These are phyloP conservation scores for Nannochloropsis salina DNA, from an alignment of 108 stramenopile species.

Conservation along the genomic window DNA sequence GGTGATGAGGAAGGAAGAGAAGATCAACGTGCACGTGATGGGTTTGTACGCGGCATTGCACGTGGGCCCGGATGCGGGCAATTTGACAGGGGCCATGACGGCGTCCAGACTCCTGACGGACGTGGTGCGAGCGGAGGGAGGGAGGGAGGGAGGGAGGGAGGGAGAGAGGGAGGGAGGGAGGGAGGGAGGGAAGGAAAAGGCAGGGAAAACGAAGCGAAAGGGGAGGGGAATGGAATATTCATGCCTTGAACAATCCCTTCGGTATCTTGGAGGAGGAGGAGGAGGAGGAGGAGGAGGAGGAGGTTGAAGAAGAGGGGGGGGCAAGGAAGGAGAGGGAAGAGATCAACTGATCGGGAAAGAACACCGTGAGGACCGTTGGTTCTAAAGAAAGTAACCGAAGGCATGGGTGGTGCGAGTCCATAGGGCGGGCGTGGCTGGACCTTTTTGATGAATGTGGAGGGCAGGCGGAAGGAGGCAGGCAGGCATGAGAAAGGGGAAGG, in stretches of 20 bases:
- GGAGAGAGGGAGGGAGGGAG: neutral
- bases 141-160: neutral
- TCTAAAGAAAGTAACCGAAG: too few species aligned
- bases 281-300: neutral
- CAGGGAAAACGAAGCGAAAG: neutral
- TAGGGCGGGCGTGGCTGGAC: too few species aligned
- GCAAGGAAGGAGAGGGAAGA: neutral
- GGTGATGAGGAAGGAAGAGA: too few species aligned
- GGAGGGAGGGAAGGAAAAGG: neutral
- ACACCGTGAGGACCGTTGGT: too few species aligned
- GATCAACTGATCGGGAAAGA: too few species aligned
- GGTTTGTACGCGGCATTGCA: neutral
- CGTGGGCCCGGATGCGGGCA: neutral
- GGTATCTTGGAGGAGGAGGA: neutral
- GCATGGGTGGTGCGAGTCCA: too few species aligned
- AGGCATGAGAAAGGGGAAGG: neutral
- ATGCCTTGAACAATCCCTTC: neutral
- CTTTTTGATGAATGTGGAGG: too few species aligned
- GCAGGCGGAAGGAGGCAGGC: too few species aligned
- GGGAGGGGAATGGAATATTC: neutral
- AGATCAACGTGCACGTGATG: slow-evolving; percentile 1
- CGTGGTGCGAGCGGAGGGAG: neutral
- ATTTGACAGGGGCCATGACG: slow-evolving; percentile 17
- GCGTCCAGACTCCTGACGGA: neutral
- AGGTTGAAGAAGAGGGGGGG: neutral